A percentile compares a stretch with the other conserved stretches of the same genome.
phyloP scores from a whole-genome alignment of 2,329 filamentous ascomycete species.

The Cercospora zeae-maydis region DNA sequence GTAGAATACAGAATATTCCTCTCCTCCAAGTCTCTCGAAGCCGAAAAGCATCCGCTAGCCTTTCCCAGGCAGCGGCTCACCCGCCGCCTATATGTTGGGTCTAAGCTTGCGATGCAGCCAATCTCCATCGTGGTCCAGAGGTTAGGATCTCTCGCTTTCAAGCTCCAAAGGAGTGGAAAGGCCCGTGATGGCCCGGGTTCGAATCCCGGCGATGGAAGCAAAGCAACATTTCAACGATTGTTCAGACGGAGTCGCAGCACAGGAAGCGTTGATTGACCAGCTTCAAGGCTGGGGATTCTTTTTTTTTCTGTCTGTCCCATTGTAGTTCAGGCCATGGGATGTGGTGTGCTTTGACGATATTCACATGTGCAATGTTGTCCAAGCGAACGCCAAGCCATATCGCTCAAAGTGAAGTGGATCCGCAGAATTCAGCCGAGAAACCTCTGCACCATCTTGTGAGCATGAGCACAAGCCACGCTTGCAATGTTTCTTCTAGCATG shows the following conservation, averaged over 20 bases:
- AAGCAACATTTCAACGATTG: too few relatives aligned
- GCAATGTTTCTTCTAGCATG: too few relatives aligned
- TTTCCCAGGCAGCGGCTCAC: too few relatives aligned
- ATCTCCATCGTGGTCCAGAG: background rate
- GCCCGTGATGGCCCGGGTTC: conserved; percentile 1
- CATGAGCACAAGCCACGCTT: too few relatives aligned
- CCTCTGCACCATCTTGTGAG: background rate
- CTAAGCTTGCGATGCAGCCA: too few relatives aligned
- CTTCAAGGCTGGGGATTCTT: background rate
- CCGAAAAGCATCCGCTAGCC: background rate
- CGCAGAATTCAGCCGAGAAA: background rate
- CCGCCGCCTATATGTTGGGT: too few relatives aligned
- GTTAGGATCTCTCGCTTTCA: conserved; percentile 3
- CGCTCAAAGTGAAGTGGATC: background rate
- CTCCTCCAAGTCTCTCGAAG: too few relatives aligned
- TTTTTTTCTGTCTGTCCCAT: background rate
- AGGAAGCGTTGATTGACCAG: background rate
- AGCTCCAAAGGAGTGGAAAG: background rate
- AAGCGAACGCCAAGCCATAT: background rate
- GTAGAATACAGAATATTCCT: too few relatives aligned
- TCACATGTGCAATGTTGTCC: background rate
- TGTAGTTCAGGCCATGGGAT: background rate
- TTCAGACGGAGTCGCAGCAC: too few relatives aligned
- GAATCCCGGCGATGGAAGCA: background rate
- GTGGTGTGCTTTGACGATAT: background rate